Evolutionary conservation across 73 alveolate genomes (phyloP).

Genomic region (Paramecium tetraurelia): DNA sequence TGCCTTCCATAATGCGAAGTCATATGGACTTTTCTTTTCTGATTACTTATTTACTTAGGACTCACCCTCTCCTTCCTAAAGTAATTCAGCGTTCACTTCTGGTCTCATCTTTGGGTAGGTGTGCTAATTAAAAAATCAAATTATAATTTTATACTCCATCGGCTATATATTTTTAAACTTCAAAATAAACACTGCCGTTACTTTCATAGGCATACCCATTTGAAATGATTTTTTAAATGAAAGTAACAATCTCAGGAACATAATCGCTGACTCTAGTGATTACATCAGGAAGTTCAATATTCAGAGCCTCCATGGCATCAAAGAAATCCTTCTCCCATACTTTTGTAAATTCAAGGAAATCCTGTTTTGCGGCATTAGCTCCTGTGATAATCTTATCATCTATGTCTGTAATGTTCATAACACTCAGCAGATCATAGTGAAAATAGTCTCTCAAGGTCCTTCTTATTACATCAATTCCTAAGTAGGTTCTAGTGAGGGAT

Average conservation of each 20-base stretch:
- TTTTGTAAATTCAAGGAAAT: conserved; percentile 81
- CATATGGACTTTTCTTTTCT: conserved; percentile 89
- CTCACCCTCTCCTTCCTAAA: conserved; percentile 94
- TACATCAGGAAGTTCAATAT: conserved; percentile 95
- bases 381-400: conserved; percentile 98
- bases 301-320: conserved; percentile 94
- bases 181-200: conserved; percentile 97
- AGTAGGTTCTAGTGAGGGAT: conserved; percentile 77
- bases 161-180: conserved; percentile 76
- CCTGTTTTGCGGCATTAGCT: conserved; percentile 79
- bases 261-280: conserved; percentile 98
- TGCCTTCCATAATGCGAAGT: conserved; percentile 99
- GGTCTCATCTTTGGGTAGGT: conserved; percentile 88
- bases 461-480: conserved; percentile 93
- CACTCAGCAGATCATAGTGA: conserved; percentile 82
- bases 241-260: conserved; percentile 94
- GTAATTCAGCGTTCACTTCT: conserved; percentile 74
- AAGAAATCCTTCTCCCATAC: conserved; percentile 92
- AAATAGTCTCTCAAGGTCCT: conserved; percentile 89
- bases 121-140: conserved; percentile 54
- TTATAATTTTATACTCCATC: neutral
- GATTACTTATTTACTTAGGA: conserved; percentile 76
- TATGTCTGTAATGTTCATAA: conserved; percentile 99
- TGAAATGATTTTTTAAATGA: conserved; percentile 86
- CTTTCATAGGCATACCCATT: conserved; percentile 97